Percentiles rank a stretch among this genome's conserved stretches.
Conservation (phyloP, 2,329 filamentous ascomycete genomes). For the Xylariaceae sp. region DNA sequence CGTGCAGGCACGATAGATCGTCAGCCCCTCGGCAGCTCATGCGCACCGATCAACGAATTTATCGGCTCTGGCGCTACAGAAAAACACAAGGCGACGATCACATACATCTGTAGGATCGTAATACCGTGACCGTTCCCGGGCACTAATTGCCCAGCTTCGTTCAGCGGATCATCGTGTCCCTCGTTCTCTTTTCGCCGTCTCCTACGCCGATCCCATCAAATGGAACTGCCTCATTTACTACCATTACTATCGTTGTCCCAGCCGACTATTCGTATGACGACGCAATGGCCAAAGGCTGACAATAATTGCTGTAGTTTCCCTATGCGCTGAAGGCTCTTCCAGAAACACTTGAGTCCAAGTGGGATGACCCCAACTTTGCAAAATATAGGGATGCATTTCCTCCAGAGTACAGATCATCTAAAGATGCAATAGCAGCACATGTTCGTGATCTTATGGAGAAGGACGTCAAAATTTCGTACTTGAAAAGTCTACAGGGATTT, state of each 20-base stretch:
- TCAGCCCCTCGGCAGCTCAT: constrained; percentile 1
- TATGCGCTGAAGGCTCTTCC: constrained; percentile 70
- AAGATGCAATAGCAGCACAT: constrained; percentile 61
- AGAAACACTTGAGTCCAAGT: constrained; percentile 60
- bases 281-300: constrained; percentile 5
- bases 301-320: constrained; percentile 59
- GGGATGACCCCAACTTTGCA: constrained; percentile 63
- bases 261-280: constrained; percentile 3
- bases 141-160: neutral
- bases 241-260: neutral
- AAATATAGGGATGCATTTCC: constrained; percentile 72
- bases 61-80: constrained; percentile 19
- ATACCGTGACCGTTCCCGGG: constrained; percentile 17
- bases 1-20: constrained; percentile 5
- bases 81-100: constrained; percentile 21
- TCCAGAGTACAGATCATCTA: constrained; percentile 56
- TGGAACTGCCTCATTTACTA: constrained; percentile 11
- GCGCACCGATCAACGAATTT: constrained; percentile 3
- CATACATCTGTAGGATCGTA: constrained; percentile 13
- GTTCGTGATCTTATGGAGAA: constrained; percentile 67
- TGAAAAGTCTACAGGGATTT: constrained; percentile 77
- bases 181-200: constrained; percentile 8
- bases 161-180: too few species aligned
- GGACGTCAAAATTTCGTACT: constrained; percentile 73
- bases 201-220: constrained; percentile 9